A percentile compares a stretch with the other conserved stretches of the same genome.
Evolutionary conservation across 768 basidiomycete genomes (phyloP).

Genomic region (Boletellus sp.): DNA sequence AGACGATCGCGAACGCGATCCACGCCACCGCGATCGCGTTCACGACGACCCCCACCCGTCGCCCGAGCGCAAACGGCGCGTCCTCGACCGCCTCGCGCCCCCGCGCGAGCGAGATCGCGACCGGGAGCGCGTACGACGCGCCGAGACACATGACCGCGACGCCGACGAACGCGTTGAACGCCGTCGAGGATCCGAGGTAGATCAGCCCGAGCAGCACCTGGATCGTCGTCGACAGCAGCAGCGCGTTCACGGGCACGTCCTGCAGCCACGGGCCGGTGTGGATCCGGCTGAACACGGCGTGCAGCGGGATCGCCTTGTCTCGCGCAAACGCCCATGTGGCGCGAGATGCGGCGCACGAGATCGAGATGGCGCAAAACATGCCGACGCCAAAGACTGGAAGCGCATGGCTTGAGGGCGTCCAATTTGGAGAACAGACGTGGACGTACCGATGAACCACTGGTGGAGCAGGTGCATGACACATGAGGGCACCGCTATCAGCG

Average conservation of each 20-base stretch:
- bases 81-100: slow-evolving; percentile 42
- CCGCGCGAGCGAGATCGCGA: slow-evolving; percentile 48
- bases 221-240: slow-evolving; percentile 54
- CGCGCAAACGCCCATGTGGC: slow-evolving; percentile 71
- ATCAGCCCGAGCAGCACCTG: slow-evolving; percentile 61
- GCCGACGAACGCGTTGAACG: slow-evolving; percentile 67
- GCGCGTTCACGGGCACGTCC: slow-evolving; percentile 57
- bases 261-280: slow-evolving; percentile 27
- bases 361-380: slow-evolving; percentile 64
- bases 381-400: slow-evolving; percentile 48
- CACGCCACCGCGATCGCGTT: slow-evolving; percentile 57
- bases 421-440: neutral
- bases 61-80: slow-evolving; percentile 51
- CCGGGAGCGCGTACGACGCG: slow-evolving; percentile 60
- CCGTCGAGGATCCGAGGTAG: slow-evolving; percentile 57
- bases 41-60: slow-evolving; percentile 39
- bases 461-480: neutral
- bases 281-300: slow-evolving; percentile 45
- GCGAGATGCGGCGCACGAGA: slow-evolving; percentile 63
- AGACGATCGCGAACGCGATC: slow-evolving; percentile 56
- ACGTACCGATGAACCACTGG: slow-evolving; percentile 43
- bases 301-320: slow-evolving; percentile 60
- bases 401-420: neutral
- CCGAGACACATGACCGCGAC: slow-evolving; percentile 65
- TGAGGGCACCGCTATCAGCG: slow-evolving; percentile 1